Conservation (phyloP, 148 eudicot species). For the Heliosperma pusillum region DNA sequence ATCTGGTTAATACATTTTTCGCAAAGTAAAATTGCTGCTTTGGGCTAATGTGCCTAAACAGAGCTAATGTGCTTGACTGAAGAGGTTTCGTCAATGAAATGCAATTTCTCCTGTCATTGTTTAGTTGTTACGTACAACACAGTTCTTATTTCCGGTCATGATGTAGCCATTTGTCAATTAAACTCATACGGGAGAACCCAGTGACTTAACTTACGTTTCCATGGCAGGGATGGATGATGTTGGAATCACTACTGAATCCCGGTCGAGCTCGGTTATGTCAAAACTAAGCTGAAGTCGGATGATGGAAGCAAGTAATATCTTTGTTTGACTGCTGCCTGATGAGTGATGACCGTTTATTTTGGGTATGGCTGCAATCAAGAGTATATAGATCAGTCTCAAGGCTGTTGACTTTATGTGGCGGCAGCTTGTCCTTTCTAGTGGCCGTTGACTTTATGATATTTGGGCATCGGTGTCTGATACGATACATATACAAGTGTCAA, state of each 20-base stretch:
- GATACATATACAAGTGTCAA: background rate
- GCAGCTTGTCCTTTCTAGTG: background rate
- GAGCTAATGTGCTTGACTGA: background rate
- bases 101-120: background rate
- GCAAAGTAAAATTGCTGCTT: background rate
- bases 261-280: conserved; percentile 75
- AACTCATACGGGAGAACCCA: background rate
- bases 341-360: background rate
- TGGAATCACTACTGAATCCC: conserved; percentile 93
- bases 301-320: conserved; percentile 4
- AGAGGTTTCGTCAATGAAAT: too few relatives aligned
- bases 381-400: background rate
- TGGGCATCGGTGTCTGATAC: background rate
- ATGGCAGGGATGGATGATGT: conserved; percentile 97
- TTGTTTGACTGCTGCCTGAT: background rate
- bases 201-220: background rate
- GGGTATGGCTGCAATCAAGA: background rate
- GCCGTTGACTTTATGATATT: too few relatives aligned
- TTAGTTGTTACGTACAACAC: background rate
- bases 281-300: conserved; percentile 1
- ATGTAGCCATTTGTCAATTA: background rate
- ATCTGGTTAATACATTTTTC: background rate
- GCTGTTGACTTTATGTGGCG: background rate
- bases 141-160: background rate
- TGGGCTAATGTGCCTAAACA: background rate